Base-by-base conservation (phyloP, 352 stramenopile genomes). In the Elongisporangium prolatum region DNA sequence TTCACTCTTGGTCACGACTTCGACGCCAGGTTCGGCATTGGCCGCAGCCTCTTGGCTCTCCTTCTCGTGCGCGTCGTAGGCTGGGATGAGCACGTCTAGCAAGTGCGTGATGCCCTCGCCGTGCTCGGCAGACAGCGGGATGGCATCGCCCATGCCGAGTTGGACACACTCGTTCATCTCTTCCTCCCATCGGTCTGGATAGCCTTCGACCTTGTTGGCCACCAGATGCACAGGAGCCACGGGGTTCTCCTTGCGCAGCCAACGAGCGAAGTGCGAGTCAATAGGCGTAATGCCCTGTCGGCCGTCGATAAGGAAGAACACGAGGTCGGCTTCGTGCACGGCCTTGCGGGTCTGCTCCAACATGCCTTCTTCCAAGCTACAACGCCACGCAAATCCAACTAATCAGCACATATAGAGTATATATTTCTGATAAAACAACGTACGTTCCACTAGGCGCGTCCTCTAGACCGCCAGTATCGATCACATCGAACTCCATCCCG, bases 271-370 rank as follows among this genome's bases (percentile, higher is more conserved):
- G 63, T 93, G 80, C 64, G 71, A 74, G 67, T 93, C 84, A 51
- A 93, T 82, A 25, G 79, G 77, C 52, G 84, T 93, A 51, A 93
- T 69, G 0, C 84, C 82, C 55, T 93, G 81, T 4, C 84, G 80
- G 5, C 82, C 84, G 56, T 93, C 84, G 20, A 93, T 72, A 18
- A 93, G 60, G 56, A 93, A 93, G 57, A 93, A 88, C 16, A 92
- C 72, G 24, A 93, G 54, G 56, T 93, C 79, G 4, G 82, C 82
- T 44, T 93, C 84, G 54, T 93, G 82, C 47, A 93, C 72, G 1
- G 84, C 84, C 9, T 77, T 72, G 50, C 77, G 64, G 38, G 82
- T 92, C 71, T 93, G 84, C 52, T 84, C 70, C 18, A 93, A 68
- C 81, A 93, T 93, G 40, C 84, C 84, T 64, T 84, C 66, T 67